Base-by-base conservation (phyloP, 2,329 filamentous ascomycete genomes). In the Colletotrichum cordylinicola region DNA sequence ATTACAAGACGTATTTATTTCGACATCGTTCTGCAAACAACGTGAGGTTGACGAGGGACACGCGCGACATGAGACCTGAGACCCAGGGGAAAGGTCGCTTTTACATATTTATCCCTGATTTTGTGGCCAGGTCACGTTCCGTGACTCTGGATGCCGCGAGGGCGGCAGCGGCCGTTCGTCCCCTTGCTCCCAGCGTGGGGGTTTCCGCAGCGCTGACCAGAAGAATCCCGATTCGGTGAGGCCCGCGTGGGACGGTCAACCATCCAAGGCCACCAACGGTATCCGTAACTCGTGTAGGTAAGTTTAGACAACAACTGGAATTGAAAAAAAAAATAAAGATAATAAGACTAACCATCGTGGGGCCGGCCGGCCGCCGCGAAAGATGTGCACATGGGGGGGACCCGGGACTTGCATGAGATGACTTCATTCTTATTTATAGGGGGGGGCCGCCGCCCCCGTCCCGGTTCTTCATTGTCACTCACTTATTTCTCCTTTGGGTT, bases 401-500 rank as follows among this genome's bases (percentile, higher is more conserved):
- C 72, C 72, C 31, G 61, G 68, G 31, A 48, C 37, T 21, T 72
- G 68, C 72, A 72, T 75, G 68, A 64, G 48, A 75, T 75, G 72
- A 72, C 72, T 75, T 75, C 68, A 72, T 75, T 48, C 27, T 70
- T 61, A 48, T 55, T 39, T 67, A 29, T 48, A 12, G 31, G 9
- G 39, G 39, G 39, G 39, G 27, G 29, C n/a, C n/a, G 18, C 39
- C 5, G 39, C 39, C 18, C 18, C 39, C 39, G 8, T 48, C n/a
- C n/a, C 39, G 39, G 39, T 48, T 48, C 39, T 48, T n/a, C 39
- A 48, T 18, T 48, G 39, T 48, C 39, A 48, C 39, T 48, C 39
- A 48, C 39, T 48, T n/a, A n/a, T 48, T 7, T 48, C 39, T 48
- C 39, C 39, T 48, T 48, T n/a, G 18, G 39, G 39, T 48, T 48